phyloP scores from a whole-genome alignment of 305 asterid genomes.

The Rubia tinctorum region DNA sequence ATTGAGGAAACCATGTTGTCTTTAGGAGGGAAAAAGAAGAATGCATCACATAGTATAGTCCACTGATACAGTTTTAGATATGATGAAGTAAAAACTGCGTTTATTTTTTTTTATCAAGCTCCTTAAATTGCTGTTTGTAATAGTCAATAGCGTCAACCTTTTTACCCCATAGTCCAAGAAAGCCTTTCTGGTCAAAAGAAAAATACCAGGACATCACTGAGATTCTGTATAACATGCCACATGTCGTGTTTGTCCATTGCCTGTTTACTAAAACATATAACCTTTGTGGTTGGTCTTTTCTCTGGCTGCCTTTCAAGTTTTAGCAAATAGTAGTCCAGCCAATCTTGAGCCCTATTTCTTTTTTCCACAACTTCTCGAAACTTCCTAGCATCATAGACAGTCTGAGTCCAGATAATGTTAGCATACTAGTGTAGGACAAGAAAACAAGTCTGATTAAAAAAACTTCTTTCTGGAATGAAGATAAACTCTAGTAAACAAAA shows the following conservation, averaged over 20 bases:
- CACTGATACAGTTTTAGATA: background rate
- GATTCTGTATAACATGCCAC: slow-evolving; percentile 2
- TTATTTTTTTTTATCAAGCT: slow-evolving; percentile 63
- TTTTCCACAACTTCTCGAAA: slow-evolving; percentile 65
- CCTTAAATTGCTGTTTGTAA: slow-evolving; percentile 59
- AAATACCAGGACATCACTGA: background rate
- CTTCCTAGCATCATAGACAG: slow-evolving; percentile 82
- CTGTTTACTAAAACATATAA: slow-evolving; percentile 16
- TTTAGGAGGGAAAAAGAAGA: background rate
- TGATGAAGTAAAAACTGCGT: slow-evolving; percentile 15
- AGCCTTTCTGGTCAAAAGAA: slow-evolving; percentile 57
- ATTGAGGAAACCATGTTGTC: background rate
- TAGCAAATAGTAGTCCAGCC: slow-evolving; percentile 89
- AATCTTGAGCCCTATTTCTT: slow-evolving; percentile 75
- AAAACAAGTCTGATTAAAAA: background rate
- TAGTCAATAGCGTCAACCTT: slow-evolving; percentile 74
- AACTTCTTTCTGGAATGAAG: slow-evolving; percentile 14
- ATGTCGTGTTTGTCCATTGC: background rate
- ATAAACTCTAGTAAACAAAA: background rate
- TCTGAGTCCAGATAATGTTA: slow-evolving; percentile 33
- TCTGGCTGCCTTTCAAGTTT: slow-evolving; percentile 82
- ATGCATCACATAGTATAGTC: background rate
- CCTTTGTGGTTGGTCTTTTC: slow-evolving; percentile 81
- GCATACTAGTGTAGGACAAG: background rate
- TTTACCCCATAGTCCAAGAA: slow-evolving; percentile 82